Evolutionary conservation across 176 grass and related monocot genomes (phyloP).

Genomic region (Musa troglodytarum): DNA sequence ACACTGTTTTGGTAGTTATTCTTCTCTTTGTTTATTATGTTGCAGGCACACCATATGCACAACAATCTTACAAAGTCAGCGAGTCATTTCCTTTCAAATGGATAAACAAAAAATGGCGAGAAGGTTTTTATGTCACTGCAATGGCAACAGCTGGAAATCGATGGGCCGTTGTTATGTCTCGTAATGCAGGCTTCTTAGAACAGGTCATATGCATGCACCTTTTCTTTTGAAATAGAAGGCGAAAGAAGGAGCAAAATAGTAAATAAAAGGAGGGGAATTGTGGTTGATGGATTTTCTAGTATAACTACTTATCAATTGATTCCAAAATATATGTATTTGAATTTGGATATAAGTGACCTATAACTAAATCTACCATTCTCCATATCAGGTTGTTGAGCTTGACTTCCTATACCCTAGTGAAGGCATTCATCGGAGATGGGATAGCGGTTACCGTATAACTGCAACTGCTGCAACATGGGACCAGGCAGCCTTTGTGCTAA

Average conservation of each 20-base stretch:
- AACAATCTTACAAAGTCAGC: conserved; percentile 94
- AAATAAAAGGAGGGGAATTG: not conserved
- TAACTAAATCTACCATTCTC: not conserved
- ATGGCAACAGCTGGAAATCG: conserved; percentile 91
- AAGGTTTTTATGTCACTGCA: conserved; percentile 88
- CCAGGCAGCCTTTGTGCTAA: conserved; percentile 81
- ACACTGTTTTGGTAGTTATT: conserved; percentile 8
- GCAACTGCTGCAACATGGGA: conserved; percentile 80
- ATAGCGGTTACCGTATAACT: conserved; percentile 78
- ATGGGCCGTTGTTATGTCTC: conserved; percentile 93
- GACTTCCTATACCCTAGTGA: conserved; percentile 98
- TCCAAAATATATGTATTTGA: not conserved
- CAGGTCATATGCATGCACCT: conserved; percentile 40
- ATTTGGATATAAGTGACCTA: not conserved
- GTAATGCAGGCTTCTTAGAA: conserved; percentile 73
- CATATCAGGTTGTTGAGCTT: conserved; percentile 80
- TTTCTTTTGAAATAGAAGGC: not conserved
- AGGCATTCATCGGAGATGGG: conserved; percentile 93
- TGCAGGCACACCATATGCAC: conserved; percentile 67
- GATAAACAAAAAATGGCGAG: conserved; percentile 99
- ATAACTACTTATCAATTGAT: not conserved
- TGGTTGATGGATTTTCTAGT: not conserved
- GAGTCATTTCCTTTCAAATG: conserved; percentile 92
- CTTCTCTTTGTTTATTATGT: not conserved
- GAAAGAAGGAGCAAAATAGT: too few species aligned